Percentiles rank a stretch among this genome's conserved stretches.
These are phyloP conservation scores for Tulasnella sp. DNA, from an alignment of 768 basidiomycete species.

Conservation along the genomic window DNA sequence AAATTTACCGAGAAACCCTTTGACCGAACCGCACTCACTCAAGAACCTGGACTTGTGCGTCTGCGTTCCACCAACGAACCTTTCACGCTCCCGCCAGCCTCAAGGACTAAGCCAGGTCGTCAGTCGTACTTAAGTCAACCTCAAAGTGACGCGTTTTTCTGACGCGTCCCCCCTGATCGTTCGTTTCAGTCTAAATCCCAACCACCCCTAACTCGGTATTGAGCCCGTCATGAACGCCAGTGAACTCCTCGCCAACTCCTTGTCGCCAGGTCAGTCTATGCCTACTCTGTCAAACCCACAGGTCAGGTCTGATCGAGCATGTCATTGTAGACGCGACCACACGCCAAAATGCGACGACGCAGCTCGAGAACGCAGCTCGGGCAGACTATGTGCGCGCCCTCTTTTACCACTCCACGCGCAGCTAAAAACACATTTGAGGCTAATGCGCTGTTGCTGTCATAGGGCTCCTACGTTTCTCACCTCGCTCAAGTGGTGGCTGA, in stretches of 20 bases:
- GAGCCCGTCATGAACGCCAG: slow-evolving; percentile 70
- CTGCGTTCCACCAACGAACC: neutral
- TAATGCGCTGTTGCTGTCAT: slow-evolving; percentile 12
- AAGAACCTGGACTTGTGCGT: neutral
- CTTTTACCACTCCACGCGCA: slow-evolving; percentile 14
- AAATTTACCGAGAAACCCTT: neutral
- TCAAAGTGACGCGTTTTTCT: slow-evolving; percentile 3
- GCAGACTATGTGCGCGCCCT: slow-evolving; percentile 72
- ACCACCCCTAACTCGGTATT: neutral
- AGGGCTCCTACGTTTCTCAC: slow-evolving; percentile 91
- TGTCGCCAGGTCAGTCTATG: slow-evolving; percentile 66
- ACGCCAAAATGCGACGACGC: slow-evolving; percentile 84
- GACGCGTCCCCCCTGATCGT: neutral
- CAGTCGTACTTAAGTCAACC: neutral
- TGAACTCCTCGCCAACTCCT: slow-evolving; percentile 82
- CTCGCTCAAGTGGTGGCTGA: slow-evolving; percentile 76
- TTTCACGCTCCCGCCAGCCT: neutral
- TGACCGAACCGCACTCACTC: slow-evolving; percentile 5
- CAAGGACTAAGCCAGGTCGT: neutral
- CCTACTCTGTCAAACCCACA: slow-evolving; percentile 19
- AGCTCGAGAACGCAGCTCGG: slow-evolving; percentile 74
- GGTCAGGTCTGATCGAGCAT: neutral
- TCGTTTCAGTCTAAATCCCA: slow-evolving; percentile 2
- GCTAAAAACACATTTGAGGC: neutral
- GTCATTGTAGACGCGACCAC: slow-evolving; percentile 58